Conservation (phyloP, 306 rosid species). For the Dryas alaskensis region DNA sequence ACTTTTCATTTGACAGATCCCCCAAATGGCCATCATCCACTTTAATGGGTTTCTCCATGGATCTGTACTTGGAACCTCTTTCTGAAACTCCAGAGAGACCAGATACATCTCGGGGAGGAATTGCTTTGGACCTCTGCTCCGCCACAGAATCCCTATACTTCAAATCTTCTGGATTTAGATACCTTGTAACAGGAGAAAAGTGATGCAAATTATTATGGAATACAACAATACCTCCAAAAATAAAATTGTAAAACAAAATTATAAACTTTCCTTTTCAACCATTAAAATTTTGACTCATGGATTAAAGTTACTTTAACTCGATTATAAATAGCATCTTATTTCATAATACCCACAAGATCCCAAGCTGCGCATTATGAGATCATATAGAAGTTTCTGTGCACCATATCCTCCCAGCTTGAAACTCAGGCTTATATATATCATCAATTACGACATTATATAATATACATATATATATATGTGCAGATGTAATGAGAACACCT, state of each 20-base stretch:
- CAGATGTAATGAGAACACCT: too few relatives aligned
- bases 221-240: not conserved
- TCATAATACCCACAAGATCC: not conserved
- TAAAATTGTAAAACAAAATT: not conserved
- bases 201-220: not conserved
- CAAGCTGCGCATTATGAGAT: not conserved
- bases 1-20: slow-evolving; percentile 68
- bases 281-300: not conserved
- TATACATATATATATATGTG: too few relatives aligned
- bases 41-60: slow-evolving; percentile 60
- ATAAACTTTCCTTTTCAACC: not conserved
- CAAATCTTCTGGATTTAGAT: slow-evolving; percentile 55
- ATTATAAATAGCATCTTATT: not conserved
- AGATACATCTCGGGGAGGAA: slow-evolving; percentile 50
- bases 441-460: too few relatives aligned
- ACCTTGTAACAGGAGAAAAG: slow-evolving; percentile 46
- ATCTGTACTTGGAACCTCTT: slow-evolving; percentile 64
- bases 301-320: not conserved
- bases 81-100: slow-evolving; percentile 57
- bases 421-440: too few relatives aligned
- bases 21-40: slow-evolving; percentile 54
- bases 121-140: slow-evolving; percentile 58
- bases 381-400: not conserved
- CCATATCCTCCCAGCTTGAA: too few relatives aligned
- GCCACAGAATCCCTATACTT: slow-evolving; percentile 57